Evolutionary conservation across 805 yeast species (phyloP), one percentile per base, ranked within the genome.

Genomic region (Saturnispora quitensis): DNA sequence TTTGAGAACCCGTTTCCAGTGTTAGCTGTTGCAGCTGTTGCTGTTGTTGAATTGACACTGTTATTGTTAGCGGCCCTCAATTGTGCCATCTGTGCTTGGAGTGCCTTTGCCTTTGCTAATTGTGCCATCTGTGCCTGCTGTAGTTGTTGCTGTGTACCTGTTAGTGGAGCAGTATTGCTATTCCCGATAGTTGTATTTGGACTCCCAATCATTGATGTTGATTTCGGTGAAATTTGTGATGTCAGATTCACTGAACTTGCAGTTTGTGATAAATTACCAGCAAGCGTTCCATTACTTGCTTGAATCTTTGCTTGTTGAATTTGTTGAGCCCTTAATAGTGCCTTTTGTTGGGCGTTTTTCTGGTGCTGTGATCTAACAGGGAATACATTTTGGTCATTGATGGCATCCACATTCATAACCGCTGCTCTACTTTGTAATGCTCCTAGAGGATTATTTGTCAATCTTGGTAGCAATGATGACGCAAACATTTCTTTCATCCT

Each of bases 401-500:
- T 77, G 40, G 79, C 77, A 55, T 82, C 93, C 13, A 87, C 78
- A 63, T 86, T 85, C 52, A 86, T 77, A 46, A 83, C 77, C 1
- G 88, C 85, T 45, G 89, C 81, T 50, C 93, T 75, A n/a, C 93
- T 90, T 62, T 82, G 85, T 48, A 86, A 69, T 4, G 89, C 86
- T 13, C 95, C 95, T 40, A 82, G 79, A 6, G 80, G 77, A 49
- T 78, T 78, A 52, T 73, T 73, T 51, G 68, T 67, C 47, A 82
- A 77, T 42, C 86, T 76, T 10, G 81, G 88, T 9, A 86, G 72
- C 13, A 86, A 74, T 2, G 96, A 91, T 54, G 86, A 80, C 1
- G 97, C 96, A 68, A 91, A 86, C 83, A 90, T 87, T 65, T 93
- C 99, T 57, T 98, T 76, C 86, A 89, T 84, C 55, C 95, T 78